Base-by-base conservation (phyloP, 2,329 filamentous ascomycete genomes). In the Fusarium pseudonygamai region DNA sequence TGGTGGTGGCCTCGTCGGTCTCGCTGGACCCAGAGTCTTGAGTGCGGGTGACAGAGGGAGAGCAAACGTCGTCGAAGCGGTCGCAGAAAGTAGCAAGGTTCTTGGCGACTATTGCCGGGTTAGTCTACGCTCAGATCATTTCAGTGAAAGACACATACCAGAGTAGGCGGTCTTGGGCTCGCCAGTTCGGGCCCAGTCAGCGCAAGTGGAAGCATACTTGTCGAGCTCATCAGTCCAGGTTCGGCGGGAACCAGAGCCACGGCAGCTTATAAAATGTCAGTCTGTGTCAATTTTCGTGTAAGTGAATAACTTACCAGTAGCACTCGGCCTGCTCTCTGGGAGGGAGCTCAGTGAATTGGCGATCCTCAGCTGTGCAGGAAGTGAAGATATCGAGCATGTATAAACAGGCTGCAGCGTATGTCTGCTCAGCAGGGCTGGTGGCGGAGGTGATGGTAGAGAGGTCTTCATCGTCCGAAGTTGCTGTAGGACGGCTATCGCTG, bases 151-250 rank as follows among this genome's bases (percentile, higher is more conserved):
- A 46, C 42, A 74, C 74, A 46, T 75, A 81, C 80, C 74, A 46
- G 47, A 18, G 47, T 75, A 80, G 42, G 72, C 67, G 37, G 75
- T 78, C n/a, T 74, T 34, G 24, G 76, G 69, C 30, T 79, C 77
- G 65, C 73, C 77, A 39, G 75, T 77, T 9, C 24, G 61, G 56
- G 79, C 80, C 80, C 79, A 81, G 42, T 75, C 61, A 43, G 72
- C 73, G 47, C 80, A 81, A 14, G 77, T 78, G n/a, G 67, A 71
- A 40, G 80, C 80, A 64, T 78, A 77, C 36, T 76, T 50, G 43
- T 79, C 80, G 14, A 81, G 49, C 36, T 75, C 73, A 45, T 80
- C 77, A n/a, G 78, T 81, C 78, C 79, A 81, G 32, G 64, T 74
- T 12, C 75, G 62, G 4, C 50, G 55, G 18, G 70, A 59, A 20